Base-by-base conservation (phyloP, 345 rosid genomes). In the Draba incana region DNA sequence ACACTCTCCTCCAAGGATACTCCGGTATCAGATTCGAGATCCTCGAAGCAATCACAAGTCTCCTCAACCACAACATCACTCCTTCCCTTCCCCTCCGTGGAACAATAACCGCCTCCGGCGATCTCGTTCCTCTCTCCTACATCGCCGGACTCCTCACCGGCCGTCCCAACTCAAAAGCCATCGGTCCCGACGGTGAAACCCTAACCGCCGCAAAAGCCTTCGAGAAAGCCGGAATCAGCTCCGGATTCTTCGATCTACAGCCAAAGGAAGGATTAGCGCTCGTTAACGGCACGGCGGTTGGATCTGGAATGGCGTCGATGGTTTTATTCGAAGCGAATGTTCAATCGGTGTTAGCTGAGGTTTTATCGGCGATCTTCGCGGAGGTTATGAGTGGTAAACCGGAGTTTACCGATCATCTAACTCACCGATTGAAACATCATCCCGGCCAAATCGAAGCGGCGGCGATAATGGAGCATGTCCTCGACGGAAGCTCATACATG, bases 401-500 rank as follows among this genome's bases (percentile, higher is more conserved):
- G 3, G 92, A 88, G 46, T 88, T 88, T 31, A 88, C 96, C 0
- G 92, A 88, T 77, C 88, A 86, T 13, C 56, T 88, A 52, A 88
- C 92, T 3, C 90, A 86, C 25, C 76, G 86, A n/a, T 43, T 88
- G 69, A 88, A 88, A 71, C 96, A 88, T 68, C 96, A 88, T 53
- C 92, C 92, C 0, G 90, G 92, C 0, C 96, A 88, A 45, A 86
- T 88, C 71, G 96, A 88, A 74, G 90, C 90, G 5, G 92, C 92
- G 13, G 92, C 96, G 12, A 81, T 88, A 1, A 88, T 88, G 92
- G 92, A 88, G 52, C 90, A 86, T 50, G 82, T 88, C 39, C 75
- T 88, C 42, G 87, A 75, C 79, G 92, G 92, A 15, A 86, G 92
- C 75, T 75, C 81, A 3, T 85, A 79, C 49, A 76, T 86, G 63